Evolutionary conservation across 805 yeast genomes (phyloP).

Genomic region (Hanseniaspora nectarophila): DNA sequence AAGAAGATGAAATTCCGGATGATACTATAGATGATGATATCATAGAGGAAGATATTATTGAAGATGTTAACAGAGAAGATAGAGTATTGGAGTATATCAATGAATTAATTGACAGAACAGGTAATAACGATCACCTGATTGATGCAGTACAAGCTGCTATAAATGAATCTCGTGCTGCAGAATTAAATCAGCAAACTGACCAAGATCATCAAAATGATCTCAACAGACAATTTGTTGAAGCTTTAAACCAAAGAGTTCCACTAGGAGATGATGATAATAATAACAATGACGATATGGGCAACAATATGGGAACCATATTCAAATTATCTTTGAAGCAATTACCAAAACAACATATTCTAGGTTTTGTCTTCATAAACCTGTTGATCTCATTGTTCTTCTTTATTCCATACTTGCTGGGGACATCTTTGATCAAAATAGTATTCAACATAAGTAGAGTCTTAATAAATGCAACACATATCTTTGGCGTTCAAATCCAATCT

Average conservation of each 20-base stretch:
- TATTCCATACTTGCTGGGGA: slow-evolving; percentile 6
- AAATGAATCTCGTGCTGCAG: background rate
- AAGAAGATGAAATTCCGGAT: background rate
- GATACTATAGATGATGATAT: background rate
- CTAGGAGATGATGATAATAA: slow-evolving; percentile 12
- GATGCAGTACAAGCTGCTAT: background rate
- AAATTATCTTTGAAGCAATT: slow-evolving; percentile 3
- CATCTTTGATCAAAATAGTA: background rate
- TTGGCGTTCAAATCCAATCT: background rate
- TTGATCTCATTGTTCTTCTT: slow-evolving; percentile 3
- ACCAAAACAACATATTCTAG: slow-evolving; percentile 8
- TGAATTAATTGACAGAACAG: background rate
- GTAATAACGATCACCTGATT: background rate
- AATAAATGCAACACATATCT: background rate
- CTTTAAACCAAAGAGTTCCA: slow-evolving; percentile 23
- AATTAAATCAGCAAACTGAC: background rate
- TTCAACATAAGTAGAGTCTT: background rate
- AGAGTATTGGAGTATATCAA: background rate
- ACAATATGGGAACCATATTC: background rate
- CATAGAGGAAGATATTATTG: background rate
- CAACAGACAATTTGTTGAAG: slow-evolving; percentile 23
- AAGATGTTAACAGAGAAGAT: background rate
- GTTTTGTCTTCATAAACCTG: background rate
- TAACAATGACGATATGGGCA: slow-evolving; percentile 18
- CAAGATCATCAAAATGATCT: slow-evolving; percentile 15